phyloP scores from a whole-genome alignment of 2,329 filamentous ascomycete genomes.

The Colletotrichum truncatum region DNA sequence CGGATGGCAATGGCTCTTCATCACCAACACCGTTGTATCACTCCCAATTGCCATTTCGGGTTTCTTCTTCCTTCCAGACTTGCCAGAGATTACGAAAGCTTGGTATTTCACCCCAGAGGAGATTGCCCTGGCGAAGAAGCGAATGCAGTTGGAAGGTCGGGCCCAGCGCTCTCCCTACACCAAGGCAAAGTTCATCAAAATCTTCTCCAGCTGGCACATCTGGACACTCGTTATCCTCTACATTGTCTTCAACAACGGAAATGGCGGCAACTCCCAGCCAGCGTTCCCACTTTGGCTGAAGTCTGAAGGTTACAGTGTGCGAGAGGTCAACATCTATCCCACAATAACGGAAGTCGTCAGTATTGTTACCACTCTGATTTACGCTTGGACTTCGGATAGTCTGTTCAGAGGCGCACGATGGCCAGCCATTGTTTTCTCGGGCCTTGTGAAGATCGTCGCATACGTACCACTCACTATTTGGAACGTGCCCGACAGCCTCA shows the following conservation, averaged over 20 bases:
- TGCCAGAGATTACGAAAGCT: slow-evolving; percentile 51
- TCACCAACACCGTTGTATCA: slow-evolving; percentile 65
- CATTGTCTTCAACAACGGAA: slow-evolving; percentile 57
- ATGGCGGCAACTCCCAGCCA: slow-evolving; percentile 47
- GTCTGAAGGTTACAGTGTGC: slow-evolving; percentile 49
- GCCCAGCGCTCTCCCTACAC: slow-evolving; percentile 50
- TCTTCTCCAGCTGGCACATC: slow-evolving; percentile 61
- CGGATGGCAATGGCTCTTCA: slow-evolving; percentile 66
- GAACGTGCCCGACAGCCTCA: slow-evolving; percentile 62
- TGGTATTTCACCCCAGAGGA: slow-evolving; percentile 37
- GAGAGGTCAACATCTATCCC: slow-evolving; percentile 61
- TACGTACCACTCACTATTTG: slow-evolving; percentile 58
- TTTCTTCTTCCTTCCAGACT: slow-evolving; percentile 58
- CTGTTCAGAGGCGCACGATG: slow-evolving; percentile 49
- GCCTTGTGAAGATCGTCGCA: slow-evolving; percentile 9
- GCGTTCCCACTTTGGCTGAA: slow-evolving; percentile 51
- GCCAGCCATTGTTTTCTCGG: slow-evolving; percentile 47
- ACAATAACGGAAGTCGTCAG: slow-evolving; percentile 22
- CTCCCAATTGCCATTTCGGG: slow-evolving; percentile 62
- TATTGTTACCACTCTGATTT: slow-evolving; percentile 18
- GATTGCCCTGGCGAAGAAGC: slow-evolving; percentile 35
- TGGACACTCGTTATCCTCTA: slow-evolving; percentile 47
- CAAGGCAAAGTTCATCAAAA: slow-evolving; percentile 63
- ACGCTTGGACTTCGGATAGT: slow-evolving; percentile 23
- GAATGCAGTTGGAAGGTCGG: slow-evolving; percentile 51